These are phyloP conservation scores for Paxillus involutus DNA, from an alignment of 768 basidiomycete genomes.

Conservation along the genomic window DNA sequence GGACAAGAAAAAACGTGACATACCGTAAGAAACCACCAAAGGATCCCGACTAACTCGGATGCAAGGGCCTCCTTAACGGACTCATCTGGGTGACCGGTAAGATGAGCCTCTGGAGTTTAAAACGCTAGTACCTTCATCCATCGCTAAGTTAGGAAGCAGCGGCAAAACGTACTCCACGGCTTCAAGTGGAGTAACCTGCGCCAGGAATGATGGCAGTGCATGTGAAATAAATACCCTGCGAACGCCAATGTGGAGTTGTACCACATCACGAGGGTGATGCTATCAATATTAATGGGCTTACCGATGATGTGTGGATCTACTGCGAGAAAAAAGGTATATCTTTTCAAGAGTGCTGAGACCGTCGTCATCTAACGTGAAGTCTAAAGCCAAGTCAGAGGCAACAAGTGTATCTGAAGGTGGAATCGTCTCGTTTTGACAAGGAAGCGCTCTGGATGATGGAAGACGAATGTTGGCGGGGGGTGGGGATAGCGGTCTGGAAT, in stretches of 20 bases:
- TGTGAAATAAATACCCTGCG: constrained; percentile 79
- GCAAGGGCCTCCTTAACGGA: constrained; percentile 86
- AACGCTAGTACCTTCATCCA: constrained; percentile 68
- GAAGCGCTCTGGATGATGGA: constrained; percentile 22
- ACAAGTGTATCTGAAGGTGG: constrained; percentile 26
- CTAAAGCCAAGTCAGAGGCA: constrained; percentile 31
- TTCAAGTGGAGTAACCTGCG: constrained; percentile 78
- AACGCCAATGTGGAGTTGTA: constrained; percentile 29
- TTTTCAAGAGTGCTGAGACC: constrained; percentile 83
- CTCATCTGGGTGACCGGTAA: constrained; percentile 57
- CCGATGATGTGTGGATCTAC: constrained; percentile 65
- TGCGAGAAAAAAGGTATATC: constrained; percentile 87
- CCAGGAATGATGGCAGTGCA: constrained; percentile 75
- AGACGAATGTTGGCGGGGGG: constrained; percentile 22
- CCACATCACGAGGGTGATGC: neutral
- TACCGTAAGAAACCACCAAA: constrained; percentile 92
- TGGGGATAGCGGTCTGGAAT: constrained; percentile 21
- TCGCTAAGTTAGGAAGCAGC: constrained; percentile 79
- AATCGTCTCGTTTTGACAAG: constrained; percentile 27
- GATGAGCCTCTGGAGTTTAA: neutral
- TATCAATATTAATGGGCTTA: constrained; percentile 15
- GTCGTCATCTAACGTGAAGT: constrained; percentile 68
- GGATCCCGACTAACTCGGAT: constrained; percentile 71
- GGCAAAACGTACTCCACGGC: constrained; percentile 93
- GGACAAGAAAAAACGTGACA: constrained; percentile 7